Evolutionary conservation across 2,329 filamentous ascomycete species (phyloP), one percentile per base, ranked within the genome.

Genomic region (Aspergillus persii): DNA sequence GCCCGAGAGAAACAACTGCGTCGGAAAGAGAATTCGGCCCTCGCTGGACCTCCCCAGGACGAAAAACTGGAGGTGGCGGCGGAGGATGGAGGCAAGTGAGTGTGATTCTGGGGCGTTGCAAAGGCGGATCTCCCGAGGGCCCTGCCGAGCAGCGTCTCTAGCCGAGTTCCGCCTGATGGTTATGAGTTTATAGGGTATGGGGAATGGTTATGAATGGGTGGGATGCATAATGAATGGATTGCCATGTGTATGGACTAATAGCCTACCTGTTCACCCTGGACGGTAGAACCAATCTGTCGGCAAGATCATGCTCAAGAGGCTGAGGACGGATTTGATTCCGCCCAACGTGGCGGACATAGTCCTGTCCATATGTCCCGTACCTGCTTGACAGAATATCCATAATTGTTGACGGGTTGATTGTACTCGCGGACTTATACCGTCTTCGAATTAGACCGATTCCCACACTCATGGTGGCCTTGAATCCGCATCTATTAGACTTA

Each of bases 121-220:
- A 57, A 61, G 65, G 61, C 59, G 61, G 50, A 68, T 64, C 59
- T 68, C 66, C 65, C 66, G 66, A 68, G 50, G 27, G 58, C n/a
- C 50, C 64, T 67, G 59, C 66, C 67, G 66, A 67, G 54, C 56
- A 54, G 8, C 8, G 51, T 57, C 50, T 31, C 58, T 63, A 69
- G 56, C 67, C 67, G 67, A 68, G 62, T 68, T 67, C 67, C 66
- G 66, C 66, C 18, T 23, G 18, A 64, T 63, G 49, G 31, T 9
- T 39, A 41, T 41, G 36, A 15, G 36, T n/a, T 23, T 23, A 23
- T 23, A 23, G 18, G 18, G 18, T 23, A 23, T 1, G 18, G 18
- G 18, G 18, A 23, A 23, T 23, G 18, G 18, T 23, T 23, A 23
- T 23, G 18, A 23, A 23, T 23, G 18, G 18, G 18, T 1, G 18